Evolutionary conservation across 139 green algal genomes (phyloP), one percentile per base, ranked within the genome.

Genomic region (Penium margaritaceum): DNA sequence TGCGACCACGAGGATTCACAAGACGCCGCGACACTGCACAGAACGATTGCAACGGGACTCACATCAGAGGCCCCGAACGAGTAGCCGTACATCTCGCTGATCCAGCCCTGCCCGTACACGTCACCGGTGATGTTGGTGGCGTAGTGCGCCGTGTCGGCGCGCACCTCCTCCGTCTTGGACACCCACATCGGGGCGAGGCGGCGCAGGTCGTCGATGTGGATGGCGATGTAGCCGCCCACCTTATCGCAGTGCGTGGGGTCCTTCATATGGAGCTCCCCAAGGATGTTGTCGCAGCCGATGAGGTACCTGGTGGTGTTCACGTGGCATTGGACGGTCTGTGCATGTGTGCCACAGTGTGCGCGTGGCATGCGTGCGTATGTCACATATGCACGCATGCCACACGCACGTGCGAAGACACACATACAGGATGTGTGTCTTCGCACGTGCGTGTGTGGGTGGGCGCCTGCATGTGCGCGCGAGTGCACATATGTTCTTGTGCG

Each of bases 21-120:
- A n/a, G n/a, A n/a, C n/a, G n/a, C n/a, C n/a, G n/a, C n/a, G n/a
- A n/a, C n/a, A n/a, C n/a, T n/a, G n/a, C n/a, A n/a, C n/a, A n/a
- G n/a, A n/a, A n/a, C n/a, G n/a, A n/a, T n/a, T n/a, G n/a, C n/a
- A 58, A n/a, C 1, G 19, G 47, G 21, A 73, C 65, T 47, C 53
- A 73, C 65, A 32, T 73, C 65, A 14, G 65, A 73, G 33, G 65
- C 38, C 3, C 34, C 81, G 54, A 85, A 86, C 0, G 77, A 63
- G 74, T 86, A 86, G 30, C 81, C 81, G 51, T 86, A 86, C 81
- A 86, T 86, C 55, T 86, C 81, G 32, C 68, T 78, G 61, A 86
- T 86, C 81, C 81, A 86, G 35, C 74, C 63, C 51, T 82, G 7
- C 2, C 75, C 68, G 24, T 82, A 72, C 4, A 79, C 29, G 47